phyloP scores from a whole-genome alignment of 768 basidiomycete species.

The Psilocybe cubensis region DNA sequence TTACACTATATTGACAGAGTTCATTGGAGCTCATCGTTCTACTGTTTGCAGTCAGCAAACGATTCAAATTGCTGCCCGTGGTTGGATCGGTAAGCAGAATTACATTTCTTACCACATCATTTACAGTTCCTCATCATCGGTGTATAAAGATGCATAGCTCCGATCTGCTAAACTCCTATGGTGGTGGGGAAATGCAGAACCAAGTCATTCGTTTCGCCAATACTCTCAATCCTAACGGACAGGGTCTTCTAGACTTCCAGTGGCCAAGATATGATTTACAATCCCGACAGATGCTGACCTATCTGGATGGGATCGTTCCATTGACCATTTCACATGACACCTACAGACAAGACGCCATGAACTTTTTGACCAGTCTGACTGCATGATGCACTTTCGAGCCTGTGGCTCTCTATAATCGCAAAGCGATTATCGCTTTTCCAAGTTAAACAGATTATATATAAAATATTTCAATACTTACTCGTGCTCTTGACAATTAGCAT shows the following conservation, averaged over 20 bases:
- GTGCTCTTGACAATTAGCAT: too few species aligned
- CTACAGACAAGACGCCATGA: conserved; percentile 29
- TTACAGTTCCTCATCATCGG: not conserved
- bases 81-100: conserved; percentile 43
- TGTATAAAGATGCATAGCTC: conserved; percentile 40
- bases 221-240: conserved; percentile 25
- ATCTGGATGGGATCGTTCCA: conserved; percentile 32
- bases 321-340: conserved; percentile 29
- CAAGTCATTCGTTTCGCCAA: conserved; percentile 47
- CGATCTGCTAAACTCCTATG: conserved; percentile 44
- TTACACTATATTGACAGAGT: not conserved
- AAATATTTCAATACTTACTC: too few species aligned
- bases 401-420: too few species aligned
- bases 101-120: not conserved
- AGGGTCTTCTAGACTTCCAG: conserved; percentile 9
- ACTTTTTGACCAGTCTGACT: conserved; percentile 28
- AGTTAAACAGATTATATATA: too few species aligned
- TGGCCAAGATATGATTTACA: conserved; percentile 27
- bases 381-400: not conserved
- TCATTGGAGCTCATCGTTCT: not conserved
- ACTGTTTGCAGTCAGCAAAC: conserved; percentile 41
- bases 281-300: conserved; percentile 30
- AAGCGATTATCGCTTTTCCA: too few species aligned
- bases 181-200: conserved; percentile 43
- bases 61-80: conserved; percentile 40